These are phyloP conservation scores for Solanum hybrid DNA, from an alignment of 305 asterid genomes.

Conservation along the genomic window DNA sequence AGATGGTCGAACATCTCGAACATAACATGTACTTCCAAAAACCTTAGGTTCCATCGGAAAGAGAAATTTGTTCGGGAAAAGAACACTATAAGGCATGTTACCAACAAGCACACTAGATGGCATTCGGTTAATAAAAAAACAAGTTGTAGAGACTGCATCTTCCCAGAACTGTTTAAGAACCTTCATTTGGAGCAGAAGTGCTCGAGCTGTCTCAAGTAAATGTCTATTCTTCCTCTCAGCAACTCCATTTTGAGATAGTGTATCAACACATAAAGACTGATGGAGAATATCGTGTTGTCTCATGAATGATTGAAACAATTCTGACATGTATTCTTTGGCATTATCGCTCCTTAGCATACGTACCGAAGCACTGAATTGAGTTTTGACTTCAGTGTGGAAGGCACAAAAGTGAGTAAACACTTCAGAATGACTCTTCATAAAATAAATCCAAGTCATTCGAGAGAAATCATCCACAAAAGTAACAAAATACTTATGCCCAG, in stretches of 20 bases:
- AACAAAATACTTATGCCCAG: neutral
- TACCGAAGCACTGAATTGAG: neutral
- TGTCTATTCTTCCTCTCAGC: neutral
- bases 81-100: neutral
- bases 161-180: neutral
- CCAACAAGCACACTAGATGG: neutral
- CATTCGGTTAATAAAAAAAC: neutral
- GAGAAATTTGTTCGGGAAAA: neutral
- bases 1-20: neutral
- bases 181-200: neutral
- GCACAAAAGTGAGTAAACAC: neutral
- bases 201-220: neutral
- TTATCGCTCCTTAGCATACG: neutral
- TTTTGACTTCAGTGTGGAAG: neutral
- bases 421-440: neutral
- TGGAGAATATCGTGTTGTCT: neutral
- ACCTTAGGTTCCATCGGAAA: neutral
- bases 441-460: neutral
- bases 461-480: neutral
- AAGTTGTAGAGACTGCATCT: neutral
- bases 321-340: neutral
- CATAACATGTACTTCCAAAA: neutral
- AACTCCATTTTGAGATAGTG: neutral
- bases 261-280: neutral
- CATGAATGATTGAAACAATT: neutral